phyloP scores from a whole-genome alignment of 1,139 yeast genomes.

The Blastobotrys arbuscula region DNA sequence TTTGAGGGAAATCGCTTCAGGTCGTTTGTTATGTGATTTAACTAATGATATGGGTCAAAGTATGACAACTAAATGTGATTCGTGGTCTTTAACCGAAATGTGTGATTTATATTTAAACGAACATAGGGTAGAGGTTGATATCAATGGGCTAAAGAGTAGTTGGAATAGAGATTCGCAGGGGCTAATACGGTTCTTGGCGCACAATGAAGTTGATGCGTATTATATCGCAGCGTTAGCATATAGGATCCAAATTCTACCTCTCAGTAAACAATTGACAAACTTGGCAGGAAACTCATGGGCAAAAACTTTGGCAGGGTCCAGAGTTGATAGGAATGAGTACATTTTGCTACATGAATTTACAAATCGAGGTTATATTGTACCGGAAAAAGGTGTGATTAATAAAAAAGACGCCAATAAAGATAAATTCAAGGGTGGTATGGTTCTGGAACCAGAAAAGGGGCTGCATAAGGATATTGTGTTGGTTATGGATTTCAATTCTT shows the following conservation, averaged over 20 bases:
- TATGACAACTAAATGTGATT: slow-evolving; percentile 82
- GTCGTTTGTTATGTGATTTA: slow-evolving; percentile 86
- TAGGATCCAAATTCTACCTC: slow-evolving; percentile 75
- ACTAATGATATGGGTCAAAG: slow-evolving; percentile 96
- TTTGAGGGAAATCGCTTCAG: slow-evolving; percentile 65
- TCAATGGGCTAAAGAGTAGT: slow-evolving; percentile 53
- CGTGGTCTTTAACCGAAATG: slow-evolving; percentile 97
- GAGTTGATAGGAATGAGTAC: slow-evolving; percentile 94
- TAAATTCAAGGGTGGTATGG: slow-evolving; percentile 93
- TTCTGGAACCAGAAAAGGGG: slow-evolving; percentile 95
- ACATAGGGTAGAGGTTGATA: slow-evolving; percentile 65
- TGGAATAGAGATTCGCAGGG: slow-evolving; percentile 57
- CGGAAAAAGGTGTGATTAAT: slow-evolving; percentile 52
- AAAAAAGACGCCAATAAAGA: slow-evolving; percentile 40
- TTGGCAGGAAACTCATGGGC: slow-evolving; percentile 99
- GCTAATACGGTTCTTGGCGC: slow-evolving; percentile 64
- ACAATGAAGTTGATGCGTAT: slow-evolving; percentile 61
- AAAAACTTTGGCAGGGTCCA: slow-evolving; percentile 86
- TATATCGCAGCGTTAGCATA: slow-evolving; percentile 70
- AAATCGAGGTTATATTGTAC: slow-evolving; percentile 74
- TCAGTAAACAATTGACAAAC: slow-evolving; percentile 86
- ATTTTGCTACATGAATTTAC: slow-evolving; percentile 90
- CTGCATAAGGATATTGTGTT: slow-evolving; percentile 80
- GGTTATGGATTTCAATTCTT: slow-evolving; percentile 97
- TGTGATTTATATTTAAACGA: slow-evolving; percentile 65